Evolutionary conservation across 208 protist species (phyloP), one percentile per base, ranked within the genome.

Genomic region (Acanthamoeba comandoni): DNA sequence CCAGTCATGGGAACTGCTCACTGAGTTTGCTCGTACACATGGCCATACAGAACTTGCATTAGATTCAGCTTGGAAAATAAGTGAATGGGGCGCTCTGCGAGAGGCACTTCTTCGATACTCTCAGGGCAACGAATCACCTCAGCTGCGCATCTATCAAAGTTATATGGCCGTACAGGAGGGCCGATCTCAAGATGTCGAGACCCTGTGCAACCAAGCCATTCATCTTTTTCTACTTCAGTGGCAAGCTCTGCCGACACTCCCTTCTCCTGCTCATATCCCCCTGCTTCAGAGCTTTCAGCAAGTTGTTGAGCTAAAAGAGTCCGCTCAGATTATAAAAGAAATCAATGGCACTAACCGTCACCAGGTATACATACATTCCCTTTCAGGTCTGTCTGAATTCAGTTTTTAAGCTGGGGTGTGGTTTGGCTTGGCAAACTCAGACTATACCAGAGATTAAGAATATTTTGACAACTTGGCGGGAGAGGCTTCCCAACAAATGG

Each of bases 401-500:
- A 65, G 58, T 26, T 22, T 39, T 79, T 39, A 79, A n/a, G 26
- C 57, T n/a, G 4, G 39, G n/a, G 9, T 70, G 64, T n/a, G n/a
- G 67, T 65, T 19, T 53, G 26, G 51, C 12, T 57, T 57, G 43
- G 53, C 73, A n/a, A 24, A n/a, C 22, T 31, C 51, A 89, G 60
- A 62, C 82, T 51, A n/a, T 92, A 15, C 93, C 92, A 17, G 92
- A 94, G 22, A 69, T 94, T 15, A 70, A 85, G 39, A 91, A 79
- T 52, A 94, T 92, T 62, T 90, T 94, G 51, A 77, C 55, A 31
- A 91, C 93, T 31, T 94, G 93, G 93, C 75, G 92, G 13, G 93
- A 94, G 73, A 65, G 93, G 49, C 77, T 94, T 24, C 93, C 93
- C 2, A 94, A 94, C 82, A 35, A 67, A 51, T 94, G 93, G 93